Base-by-base conservation (phyloP, 2,329 filamentous ascomycete genomes). In the Pyricularia grisea region DNA sequence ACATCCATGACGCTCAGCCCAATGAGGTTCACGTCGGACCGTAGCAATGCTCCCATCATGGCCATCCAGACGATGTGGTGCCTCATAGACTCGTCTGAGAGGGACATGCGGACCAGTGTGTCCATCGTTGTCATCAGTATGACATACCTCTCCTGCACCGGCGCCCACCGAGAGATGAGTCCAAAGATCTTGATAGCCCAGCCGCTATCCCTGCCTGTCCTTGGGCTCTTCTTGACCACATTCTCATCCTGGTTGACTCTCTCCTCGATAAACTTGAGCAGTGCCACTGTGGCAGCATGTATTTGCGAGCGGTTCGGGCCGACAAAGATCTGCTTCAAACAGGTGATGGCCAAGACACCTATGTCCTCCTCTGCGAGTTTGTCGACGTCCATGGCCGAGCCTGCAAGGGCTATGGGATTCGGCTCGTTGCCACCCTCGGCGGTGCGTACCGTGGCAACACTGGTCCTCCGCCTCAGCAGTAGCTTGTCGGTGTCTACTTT, bases 1-100 rank as follows among this genome's bases (percentile, higher is more conserved):
- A 98, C 90, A 77, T 99, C 95, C 89, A 98, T 98, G 68, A 98
- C 91, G 76, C 94, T 97, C 65, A 99, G 83, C 0, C 95, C 95
- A 71, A 99, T 97, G 76, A 98, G 85, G 78, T 97, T 98, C 75
- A 97, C 89, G 61, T 94, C 89, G 0, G 94, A 97, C 67, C 91
- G 90, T 65, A 99, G 82, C 11, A 98, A 84, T 71, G 91, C 92
- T 71, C 92, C 89, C 70, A 97, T 88, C 79, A 97, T 88, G 63
- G 89, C 89, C 0, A 91, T 87, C 70, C 97, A 82, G 4, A 90
- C 87, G 68, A 93, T 82, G 74, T 97, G 92, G 69, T 91, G 88
- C 64, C 88, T 84, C 42, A 97, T 78, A 61, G 88, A 88, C 11
- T 90, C 88, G 74, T 94, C 91, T 6, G 84, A 85, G 50, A 94